Evolutionary conservation across 2,329 filamentous ascomycete species (phyloP).

Genomic region (Talaromyces islandicus): DNA sequence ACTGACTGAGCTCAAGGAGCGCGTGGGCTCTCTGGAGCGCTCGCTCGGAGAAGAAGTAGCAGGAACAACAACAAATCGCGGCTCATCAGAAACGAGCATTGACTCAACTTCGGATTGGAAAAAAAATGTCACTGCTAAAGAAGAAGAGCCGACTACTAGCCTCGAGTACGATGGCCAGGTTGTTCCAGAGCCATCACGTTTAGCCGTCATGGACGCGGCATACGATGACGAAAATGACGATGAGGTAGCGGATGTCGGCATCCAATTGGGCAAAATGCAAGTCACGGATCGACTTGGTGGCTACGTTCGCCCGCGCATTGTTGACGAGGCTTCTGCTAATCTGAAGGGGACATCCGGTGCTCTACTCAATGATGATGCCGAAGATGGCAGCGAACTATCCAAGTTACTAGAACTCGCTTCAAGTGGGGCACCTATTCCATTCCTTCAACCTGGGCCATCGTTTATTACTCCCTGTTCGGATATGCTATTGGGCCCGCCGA

Average conservation of each 20-base stretch:
- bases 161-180: constrained; percentile 47
- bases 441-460: constrained; percentile 57
- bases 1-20: constrained; percentile 71
- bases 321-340: constrained; percentile 55
- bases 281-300: constrained; percentile 71
- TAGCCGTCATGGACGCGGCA: constrained; percentile 59
- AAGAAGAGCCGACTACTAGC: constrained; percentile 28
- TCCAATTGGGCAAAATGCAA: constrained; percentile 64
- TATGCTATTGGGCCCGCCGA: constrained; percentile 57
- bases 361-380: background rate
- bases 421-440: constrained; percentile 29
- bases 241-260: constrained; percentile 65
- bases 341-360: background rate
- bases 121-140: background rate
- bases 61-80: constrained; percentile 20
- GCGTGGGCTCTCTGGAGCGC: constrained; percentile 65
- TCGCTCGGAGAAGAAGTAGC: constrained; percentile 64
- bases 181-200: constrained; percentile 55
- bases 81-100: constrained; percentile 5
- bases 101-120: background rate
- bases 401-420: constrained; percentile 7
- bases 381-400: constrained; percentile 4
- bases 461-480: constrained; percentile 64
- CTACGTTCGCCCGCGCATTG: constrained; percentile 62
- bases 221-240: constrained; percentile 63